These are phyloP conservation scores for Scolecobasidium constrictum DNA, from an alignment of 2,329 filamentous ascomycete genomes.

Conservation along the genomic window DNA sequence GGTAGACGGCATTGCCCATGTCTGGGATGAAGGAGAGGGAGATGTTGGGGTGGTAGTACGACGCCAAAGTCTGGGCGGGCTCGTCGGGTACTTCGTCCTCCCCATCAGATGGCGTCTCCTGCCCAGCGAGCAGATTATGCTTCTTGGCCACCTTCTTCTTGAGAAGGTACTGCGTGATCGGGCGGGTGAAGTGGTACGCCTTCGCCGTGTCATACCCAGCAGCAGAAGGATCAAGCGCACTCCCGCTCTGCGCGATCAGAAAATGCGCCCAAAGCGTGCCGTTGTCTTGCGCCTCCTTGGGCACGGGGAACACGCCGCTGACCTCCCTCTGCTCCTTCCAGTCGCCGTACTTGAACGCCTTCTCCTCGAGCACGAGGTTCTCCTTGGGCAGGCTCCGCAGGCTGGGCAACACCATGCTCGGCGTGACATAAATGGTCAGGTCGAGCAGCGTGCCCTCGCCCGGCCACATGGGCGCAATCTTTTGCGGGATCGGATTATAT, in stretches of 20 bases:
- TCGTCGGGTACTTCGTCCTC: slow-evolving; percentile 40
- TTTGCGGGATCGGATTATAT: slow-evolving; percentile 55
- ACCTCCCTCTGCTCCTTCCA: slow-evolving; percentile 68
- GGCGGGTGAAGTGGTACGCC: slow-evolving; percentile 75
- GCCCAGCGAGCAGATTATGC: slow-evolving; percentile 62
- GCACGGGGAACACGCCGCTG: slow-evolving; percentile 67
- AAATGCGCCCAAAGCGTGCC: slow-evolving; percentile 93
- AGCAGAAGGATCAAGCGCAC: slow-evolving; percentile 62
- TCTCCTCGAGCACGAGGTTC: slow-evolving; percentile 68
- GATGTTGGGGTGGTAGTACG: slow-evolving; percentile 92
- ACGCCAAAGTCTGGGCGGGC: slow-evolving; percentile 49
- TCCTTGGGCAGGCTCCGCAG: slow-evolving; percentile 55
- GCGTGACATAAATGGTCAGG: slow-evolving; percentile 73
- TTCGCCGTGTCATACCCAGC: slow-evolving; percentile 61
- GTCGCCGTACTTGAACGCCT: slow-evolving; percentile 67
- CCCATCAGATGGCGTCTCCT: slow-evolving; percentile 26
- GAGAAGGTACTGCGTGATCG: slow-evolving; percentile 77
- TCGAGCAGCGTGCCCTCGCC: slow-evolving; percentile 67
- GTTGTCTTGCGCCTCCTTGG: slow-evolving; percentile 74
- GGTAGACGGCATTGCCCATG: slow-evolving; percentile 57
- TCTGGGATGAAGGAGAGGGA: slow-evolving; percentile 80
- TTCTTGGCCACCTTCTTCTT: slow-evolving; percentile 88
- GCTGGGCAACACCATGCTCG: slow-evolving; percentile 57
- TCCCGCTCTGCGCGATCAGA: slow-evolving; percentile 69
- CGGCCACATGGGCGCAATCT: slow-evolving; percentile 81